These are phyloP conservation scores for Candida nonsorbophila DNA, from an alignment of 805 yeast genomes.

Conservation along the genomic window DNA sequence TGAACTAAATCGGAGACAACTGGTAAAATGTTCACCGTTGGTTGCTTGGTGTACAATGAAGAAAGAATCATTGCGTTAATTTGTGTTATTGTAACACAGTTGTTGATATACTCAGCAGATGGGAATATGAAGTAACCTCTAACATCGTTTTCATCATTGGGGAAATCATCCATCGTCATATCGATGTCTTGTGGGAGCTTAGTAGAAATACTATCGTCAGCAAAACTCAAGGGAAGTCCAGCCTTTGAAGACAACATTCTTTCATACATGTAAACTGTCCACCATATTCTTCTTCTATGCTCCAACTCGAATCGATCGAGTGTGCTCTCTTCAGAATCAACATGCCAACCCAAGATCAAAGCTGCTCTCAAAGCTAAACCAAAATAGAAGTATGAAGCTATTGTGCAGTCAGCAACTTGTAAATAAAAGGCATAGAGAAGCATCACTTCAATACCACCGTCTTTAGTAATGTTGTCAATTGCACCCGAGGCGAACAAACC, in stretches of 20 bases:
- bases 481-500: constrained; percentile 78
- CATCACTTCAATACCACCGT: constrained; percentile 76
- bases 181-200: constrained; percentile 71
- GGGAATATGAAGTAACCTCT: constrained; percentile 67
- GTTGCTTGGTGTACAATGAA: constrained; percentile 68
- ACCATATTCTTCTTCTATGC: constrained; percentile 45
- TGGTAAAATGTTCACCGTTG: constrained; percentile 70
- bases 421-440: constrained; percentile 70
- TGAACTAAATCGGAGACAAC: constrained; percentile 66
- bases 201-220: constrained; percentile 77
- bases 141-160: constrained; percentile 45
- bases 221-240: constrained; percentile 71
- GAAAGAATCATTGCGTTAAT: constrained; percentile 71
- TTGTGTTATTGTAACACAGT: constrained; percentile 73
- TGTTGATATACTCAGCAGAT: constrained; percentile 69
- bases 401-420: constrained; percentile 81
- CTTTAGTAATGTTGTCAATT: constrained; percentile 68
- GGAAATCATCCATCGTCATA: constrained; percentile 39
- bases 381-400: constrained; percentile 75
- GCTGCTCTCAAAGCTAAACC: constrained; percentile 73
- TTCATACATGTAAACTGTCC: constrained; percentile 49
- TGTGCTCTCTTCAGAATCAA: constrained; percentile 67
- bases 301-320: constrained; percentile 49
- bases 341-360: constrained; percentile 73
- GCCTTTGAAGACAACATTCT: constrained; percentile 80